These are phyloP conservation scores for Begonia loranthoides DNA, from an alignment of 306 rosid species.

Conservation along the genomic window DNA sequence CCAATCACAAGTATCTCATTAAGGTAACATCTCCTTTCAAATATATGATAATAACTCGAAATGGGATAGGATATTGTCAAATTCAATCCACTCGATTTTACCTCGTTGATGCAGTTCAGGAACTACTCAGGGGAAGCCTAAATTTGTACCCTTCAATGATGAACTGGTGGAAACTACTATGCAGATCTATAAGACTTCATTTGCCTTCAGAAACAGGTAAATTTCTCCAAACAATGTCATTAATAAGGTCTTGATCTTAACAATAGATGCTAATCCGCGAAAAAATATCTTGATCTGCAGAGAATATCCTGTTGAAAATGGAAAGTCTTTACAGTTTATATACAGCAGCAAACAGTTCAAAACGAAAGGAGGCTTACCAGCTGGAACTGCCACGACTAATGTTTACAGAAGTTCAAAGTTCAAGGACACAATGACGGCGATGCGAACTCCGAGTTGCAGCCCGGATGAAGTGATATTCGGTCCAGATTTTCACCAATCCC, in stretches of 20 bases:
- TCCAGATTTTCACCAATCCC: conserved; percentile 64
- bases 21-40: conserved; percentile 22
- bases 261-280: too few relatives aligned
- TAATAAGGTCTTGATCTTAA: too few relatives aligned
- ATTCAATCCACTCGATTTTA: too few relatives aligned
- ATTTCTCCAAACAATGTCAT: background rate
- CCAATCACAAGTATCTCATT: conserved; percentile 67
- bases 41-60: too few relatives aligned
- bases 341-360: conserved; percentile 69
- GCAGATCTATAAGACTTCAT: conserved; percentile 67
- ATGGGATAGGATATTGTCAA: too few relatives aligned
- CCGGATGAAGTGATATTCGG: conserved; percentile 75
- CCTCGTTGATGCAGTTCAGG: conserved; percentile 73
- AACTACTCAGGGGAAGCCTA: conserved; percentile 79
- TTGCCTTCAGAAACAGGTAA: conserved; percentile 78
- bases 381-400: conserved; percentile 80
- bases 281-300: conserved; percentile 18
- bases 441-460: conserved; percentile 47
- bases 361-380: conserved; percentile 55
- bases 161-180: conserved; percentile 57
- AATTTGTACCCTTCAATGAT: conserved; percentile 73
- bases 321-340: conserved; percentile 64
- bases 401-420: conserved; percentile 27
- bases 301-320: conserved; percentile 55
- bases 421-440: conserved; percentile 30